Conservation (phyloP, 371 early-diverging fungal genomes). For the Batrachochytrium dendrobatidis region DNA sequence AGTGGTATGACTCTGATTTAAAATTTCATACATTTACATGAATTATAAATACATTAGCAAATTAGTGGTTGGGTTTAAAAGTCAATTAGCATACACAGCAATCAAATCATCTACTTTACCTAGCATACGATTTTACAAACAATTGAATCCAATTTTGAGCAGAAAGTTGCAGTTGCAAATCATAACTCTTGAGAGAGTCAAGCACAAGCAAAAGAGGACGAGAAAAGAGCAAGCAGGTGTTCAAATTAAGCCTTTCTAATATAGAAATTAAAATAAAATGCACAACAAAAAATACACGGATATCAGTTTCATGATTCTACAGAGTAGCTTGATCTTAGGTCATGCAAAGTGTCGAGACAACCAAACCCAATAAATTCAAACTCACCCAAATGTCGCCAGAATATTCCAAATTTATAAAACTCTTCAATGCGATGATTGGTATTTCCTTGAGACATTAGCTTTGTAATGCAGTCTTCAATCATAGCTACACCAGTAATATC, state of each 20-base stretch:
- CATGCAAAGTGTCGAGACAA: too few relatives aligned
- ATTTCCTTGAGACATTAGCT: slow-evolving; percentile 9
- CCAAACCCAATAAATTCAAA: too few relatives aligned
- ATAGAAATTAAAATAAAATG: not conserved
- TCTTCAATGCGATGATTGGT: slow-evolving; percentile 14
- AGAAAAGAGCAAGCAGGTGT: slow-evolving; percentile 47
- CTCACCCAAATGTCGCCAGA: slow-evolving; percentile 58
- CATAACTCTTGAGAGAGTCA: slow-evolving; percentile 54
- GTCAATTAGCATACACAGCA: not conserved
- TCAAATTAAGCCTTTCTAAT: slow-evolving; percentile 17
- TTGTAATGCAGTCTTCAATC: slow-evolving; percentile 23
- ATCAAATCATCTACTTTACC: slow-evolving; percentile 21
- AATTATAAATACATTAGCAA: not conserved
- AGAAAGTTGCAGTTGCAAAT: slow-evolving; percentile 50
- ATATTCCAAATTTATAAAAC: slow-evolving; percentile 58
- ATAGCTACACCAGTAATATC: slow-evolving; percentile 32
- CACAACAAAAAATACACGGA: not conserved
- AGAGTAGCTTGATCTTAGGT: too few relatives aligned
- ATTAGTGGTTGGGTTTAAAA: not conserved
- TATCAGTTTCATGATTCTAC: not conserved
- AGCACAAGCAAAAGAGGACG: slow-evolving; percentile 66
- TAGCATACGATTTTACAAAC: slow-evolving; percentile 52
- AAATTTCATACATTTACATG: too few relatives aligned
- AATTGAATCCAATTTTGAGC: slow-evolving; percentile 68
- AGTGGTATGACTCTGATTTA: slow-evolving; percentile 50